Conservation (phyloP, 352 stramenopile genomes). For the Phytophthora palmivora region DNA sequence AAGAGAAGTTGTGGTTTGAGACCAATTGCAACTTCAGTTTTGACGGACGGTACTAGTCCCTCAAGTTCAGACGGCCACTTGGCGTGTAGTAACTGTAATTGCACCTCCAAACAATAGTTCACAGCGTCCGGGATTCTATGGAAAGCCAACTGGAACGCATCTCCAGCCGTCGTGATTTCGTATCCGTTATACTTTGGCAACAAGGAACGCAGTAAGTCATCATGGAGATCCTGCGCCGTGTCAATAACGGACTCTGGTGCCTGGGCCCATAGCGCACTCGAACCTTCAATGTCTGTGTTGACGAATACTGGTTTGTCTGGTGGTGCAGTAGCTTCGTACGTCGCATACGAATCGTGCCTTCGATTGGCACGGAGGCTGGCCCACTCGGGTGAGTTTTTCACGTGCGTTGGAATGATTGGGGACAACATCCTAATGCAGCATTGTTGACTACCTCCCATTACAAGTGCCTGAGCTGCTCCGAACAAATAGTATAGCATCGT, state of each 20-base stretch:
- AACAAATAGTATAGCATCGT: conserved; percentile 79
- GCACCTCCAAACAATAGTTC: conserved; percentile 71
- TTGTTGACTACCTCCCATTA: conserved; percentile 74
- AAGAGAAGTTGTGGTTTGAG: conserved; percentile 65
- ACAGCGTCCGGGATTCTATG: conserved; percentile 68
- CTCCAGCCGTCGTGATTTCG: conserved; percentile 79
- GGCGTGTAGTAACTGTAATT: conserved; percentile 58
- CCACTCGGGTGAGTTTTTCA: conserved; percentile 66
- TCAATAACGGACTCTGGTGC: conserved; percentile 64
- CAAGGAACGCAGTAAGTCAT: conserved; percentile 62
- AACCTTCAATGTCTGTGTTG: conserved; percentile 82
- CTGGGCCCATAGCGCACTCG: conserved; percentile 74
- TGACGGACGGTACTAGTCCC: conserved; percentile 55
- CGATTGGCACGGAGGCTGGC: conserved; percentile 35
- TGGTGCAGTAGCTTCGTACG: conserved; percentile 39
- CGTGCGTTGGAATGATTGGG: conserved; percentile 59
- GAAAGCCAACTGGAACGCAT: conserved; percentile 82
- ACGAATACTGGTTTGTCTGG: conserved; percentile 72
- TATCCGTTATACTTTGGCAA: conserved; percentile 68
- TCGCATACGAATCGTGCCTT: conserved; percentile 47
- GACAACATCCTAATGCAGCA: conserved; percentile 63
- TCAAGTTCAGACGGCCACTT: conserved; percentile 73
- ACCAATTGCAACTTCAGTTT: conserved; percentile 55
- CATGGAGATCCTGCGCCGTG: conserved; percentile 63
- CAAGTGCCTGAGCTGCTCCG: conserved; percentile 61